phyloP scores from a whole-genome alignment of 176 grass and related monocot species.

The Thinopyrum elongatum region DNA sequence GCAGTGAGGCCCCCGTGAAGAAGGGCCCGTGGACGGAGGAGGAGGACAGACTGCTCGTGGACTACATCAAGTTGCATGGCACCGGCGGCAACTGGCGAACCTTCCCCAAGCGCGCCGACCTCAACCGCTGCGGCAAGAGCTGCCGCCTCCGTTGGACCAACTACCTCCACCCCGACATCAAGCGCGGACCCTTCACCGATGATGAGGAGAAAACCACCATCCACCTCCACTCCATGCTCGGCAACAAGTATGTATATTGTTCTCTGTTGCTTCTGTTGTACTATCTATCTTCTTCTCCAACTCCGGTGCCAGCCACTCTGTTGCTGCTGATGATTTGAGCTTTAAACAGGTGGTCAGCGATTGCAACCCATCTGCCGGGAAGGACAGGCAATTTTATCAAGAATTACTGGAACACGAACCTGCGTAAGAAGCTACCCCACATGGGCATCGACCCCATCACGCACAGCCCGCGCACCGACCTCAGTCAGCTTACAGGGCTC shows the following conservation, averaged over 20 bases:
- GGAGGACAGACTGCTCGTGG: slow-evolving; percentile 51
- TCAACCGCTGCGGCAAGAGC: slow-evolving; percentile 84
- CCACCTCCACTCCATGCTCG: slow-evolving; percentile 53
- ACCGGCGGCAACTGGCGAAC: slow-evolving; percentile 62
- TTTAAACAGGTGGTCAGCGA: slow-evolving; percentile 72
- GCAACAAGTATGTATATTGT: slow-evolving; percentile 51
- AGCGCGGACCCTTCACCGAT: slow-evolving; percentile 61
- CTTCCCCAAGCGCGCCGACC: slow-evolving; percentile 62
- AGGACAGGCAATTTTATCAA: slow-evolving; percentile 93
- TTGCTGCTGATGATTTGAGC: neutral
- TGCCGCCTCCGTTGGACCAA: slow-evolving; percentile 90
- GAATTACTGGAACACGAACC: slow-evolving; percentile 93
- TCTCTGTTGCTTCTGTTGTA: neutral
- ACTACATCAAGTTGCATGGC: slow-evolving; percentile 57
- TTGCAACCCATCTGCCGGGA: slow-evolving; percentile 61
- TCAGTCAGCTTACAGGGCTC: neutral
- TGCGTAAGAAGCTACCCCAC: slow-evolving; percentile 64
- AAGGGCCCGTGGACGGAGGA: slow-evolving; percentile 70
- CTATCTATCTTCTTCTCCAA: too few species aligned
- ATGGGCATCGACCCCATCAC: slow-evolving; percentile 75
- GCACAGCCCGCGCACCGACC: slow-evolving; percentile 51
- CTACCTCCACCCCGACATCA: slow-evolving; percentile 86
- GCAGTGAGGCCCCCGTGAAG: slow-evolving; percentile 55
- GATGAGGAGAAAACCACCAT: slow-evolving; percentile 56
- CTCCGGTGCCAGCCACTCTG: too few species aligned